Percentiles rank a stretch among this genome's conserved stretches.
These are phyloP conservation scores for Remersonia thermophila DNA, from an alignment of 2,329 filamentous ascomycete genomes.

Conservation along the genomic window DNA sequence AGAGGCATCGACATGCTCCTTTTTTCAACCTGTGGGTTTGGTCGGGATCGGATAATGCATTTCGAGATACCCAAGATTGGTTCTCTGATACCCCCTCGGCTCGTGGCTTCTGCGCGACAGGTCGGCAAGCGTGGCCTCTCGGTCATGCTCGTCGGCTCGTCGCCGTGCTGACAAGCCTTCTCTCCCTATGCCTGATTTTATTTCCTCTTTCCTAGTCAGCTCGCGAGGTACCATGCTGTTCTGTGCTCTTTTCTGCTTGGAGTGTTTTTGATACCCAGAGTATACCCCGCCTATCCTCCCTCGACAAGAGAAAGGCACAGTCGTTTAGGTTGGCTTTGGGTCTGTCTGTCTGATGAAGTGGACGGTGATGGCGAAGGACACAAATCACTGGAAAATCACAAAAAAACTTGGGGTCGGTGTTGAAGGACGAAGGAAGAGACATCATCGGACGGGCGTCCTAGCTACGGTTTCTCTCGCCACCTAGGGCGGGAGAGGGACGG, in stretches of 20 bases:
- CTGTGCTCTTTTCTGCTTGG: conserved; percentile 15
- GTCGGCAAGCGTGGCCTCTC: conserved; percentile 1
- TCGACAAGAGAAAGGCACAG: conserved; percentile 15
- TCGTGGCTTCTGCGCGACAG: not conserved
- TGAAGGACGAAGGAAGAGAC: not conserved
- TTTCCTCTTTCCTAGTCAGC: conserved; percentile 16
- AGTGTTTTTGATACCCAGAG: conserved; percentile 26
- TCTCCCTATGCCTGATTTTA: conserved; percentile 12
- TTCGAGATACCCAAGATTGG: conserved; percentile 45
- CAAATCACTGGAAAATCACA: conserved; percentile 8
- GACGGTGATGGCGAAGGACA: conserved; percentile 4
- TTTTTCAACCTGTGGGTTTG: conserved; percentile 20
- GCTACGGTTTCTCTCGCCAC: conserved; percentile 2
- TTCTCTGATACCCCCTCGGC: conserved; percentile 21
- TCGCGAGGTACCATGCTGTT: conserved; percentile 17
- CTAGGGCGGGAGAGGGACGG: conserved; percentile 5
- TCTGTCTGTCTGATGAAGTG: conserved; percentile 9
- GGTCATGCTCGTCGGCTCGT: conserved; percentile 9
- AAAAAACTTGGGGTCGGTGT: conserved; percentile 14
- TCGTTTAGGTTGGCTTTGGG: conserved; percentile 15
- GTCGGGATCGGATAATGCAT: conserved; percentile 44
- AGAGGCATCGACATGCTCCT: conserved; percentile 9
- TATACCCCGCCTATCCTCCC: conserved; percentile 21
- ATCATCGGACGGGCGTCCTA: conserved; percentile 9
- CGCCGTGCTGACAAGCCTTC: conserved; percentile 4